phyloP scores from a whole-genome alignment of 768 basidiomycete species.

The Macrolepiota albuminosa region DNA sequence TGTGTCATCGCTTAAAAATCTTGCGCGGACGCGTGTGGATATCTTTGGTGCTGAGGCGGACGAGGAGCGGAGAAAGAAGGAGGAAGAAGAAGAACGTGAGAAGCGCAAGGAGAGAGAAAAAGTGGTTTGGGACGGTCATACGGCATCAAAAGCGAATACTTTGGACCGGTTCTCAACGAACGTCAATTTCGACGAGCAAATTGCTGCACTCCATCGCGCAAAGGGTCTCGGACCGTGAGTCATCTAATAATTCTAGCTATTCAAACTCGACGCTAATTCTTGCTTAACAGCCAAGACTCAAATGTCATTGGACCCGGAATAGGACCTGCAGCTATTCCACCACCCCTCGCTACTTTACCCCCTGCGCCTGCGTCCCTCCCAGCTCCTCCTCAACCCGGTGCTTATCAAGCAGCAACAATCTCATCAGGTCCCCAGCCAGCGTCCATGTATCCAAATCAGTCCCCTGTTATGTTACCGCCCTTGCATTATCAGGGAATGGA shows the following conservation, averaged over 20 bases:
- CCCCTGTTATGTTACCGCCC: constrained; percentile 79
- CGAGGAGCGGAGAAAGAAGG: constrained; percentile 81
- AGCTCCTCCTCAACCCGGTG: constrained; percentile 56
- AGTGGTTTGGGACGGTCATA: constrained; percentile 98
- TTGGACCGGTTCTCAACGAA: constrained; percentile 90
- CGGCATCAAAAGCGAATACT: constrained; percentile 87
- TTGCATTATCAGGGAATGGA: constrained; percentile 80
- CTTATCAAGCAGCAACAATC: constrained; percentile 79
- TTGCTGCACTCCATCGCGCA: constrained; percentile 91
- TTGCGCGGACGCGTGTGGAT: constrained; percentile 94
- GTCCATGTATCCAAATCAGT: constrained; percentile 52
- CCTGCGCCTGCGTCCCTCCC: constrained; percentile 72
- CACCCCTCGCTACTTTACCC: constrained; percentile 60
- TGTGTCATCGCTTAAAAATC: constrained; percentile 85
- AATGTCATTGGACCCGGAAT: constrained; percentile 87
- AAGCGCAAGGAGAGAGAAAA: constrained; percentile 87
- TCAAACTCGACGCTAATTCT: not conserved
- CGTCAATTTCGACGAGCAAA: constrained; percentile 97
- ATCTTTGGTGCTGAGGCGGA: constrained; percentile 94
- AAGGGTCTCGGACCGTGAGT: constrained; percentile 87
- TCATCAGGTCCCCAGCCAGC: constrained; percentile 92
- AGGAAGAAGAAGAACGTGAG: constrained; percentile 82
- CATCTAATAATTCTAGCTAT: constrained; percentile 2
- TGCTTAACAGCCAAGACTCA: constrained; percentile 52
- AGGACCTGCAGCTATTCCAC: constrained; percentile 72